Conservation (phyloP, 163 green algal genomes). For the Chlamydomonas reinhardtii region DNA sequence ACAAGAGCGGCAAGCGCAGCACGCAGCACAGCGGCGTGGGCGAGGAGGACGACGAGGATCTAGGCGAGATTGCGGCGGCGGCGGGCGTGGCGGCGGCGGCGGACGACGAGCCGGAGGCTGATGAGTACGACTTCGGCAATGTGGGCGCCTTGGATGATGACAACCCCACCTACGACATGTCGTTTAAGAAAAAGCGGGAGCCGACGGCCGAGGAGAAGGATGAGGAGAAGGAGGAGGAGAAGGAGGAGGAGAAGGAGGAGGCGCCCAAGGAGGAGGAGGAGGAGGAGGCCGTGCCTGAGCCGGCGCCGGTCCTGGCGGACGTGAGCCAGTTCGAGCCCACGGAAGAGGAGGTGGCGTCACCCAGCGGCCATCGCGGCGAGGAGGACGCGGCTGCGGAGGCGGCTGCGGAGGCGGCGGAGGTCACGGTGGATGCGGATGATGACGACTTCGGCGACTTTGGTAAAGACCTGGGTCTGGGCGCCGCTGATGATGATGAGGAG, state of each 20-base stretch:
- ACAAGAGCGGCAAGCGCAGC: neutral
- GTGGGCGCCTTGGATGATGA: neutral
- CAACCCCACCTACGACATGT: neutral
- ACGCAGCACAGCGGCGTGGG: neutral
- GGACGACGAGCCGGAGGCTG: neutral
- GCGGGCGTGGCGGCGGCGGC: neutral
- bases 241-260: neutral
- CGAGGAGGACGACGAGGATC: neutral
- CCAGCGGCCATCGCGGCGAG: too few species aligned
- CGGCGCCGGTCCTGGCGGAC: neutral
- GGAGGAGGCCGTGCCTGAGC: neutral
- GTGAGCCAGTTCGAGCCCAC: neutral
- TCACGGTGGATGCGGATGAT: neutral
- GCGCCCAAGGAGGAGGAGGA: neutral
- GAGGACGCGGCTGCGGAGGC: too few species aligned
- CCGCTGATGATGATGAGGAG: neutral
- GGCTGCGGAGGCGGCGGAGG: neutral
- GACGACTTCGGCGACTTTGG: neutral
- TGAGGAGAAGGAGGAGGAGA: neutral
- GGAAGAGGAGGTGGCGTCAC: neutral
- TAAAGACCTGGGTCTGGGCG: neutral
- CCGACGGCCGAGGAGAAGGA: neutral
- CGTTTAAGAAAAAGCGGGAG: neutral
- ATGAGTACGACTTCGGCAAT: neutral
- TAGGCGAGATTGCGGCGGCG: neutral